phyloP scores from a whole-genome alignment of 176 grass and related monocot species.

The Triticum monococcum region DNA sequence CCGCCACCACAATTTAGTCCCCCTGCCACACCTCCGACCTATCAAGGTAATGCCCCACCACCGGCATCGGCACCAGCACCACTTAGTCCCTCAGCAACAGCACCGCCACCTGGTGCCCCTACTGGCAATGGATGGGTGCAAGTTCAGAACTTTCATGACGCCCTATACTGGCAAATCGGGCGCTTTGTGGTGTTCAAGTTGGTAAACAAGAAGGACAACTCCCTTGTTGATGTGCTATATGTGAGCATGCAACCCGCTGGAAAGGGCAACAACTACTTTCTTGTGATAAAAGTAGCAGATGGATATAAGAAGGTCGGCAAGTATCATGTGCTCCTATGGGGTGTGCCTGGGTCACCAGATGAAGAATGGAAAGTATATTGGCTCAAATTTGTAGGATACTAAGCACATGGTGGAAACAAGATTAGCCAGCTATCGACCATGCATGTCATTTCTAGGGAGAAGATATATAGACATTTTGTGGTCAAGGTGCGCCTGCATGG shows the following conservation, averaged over 20 bases:
- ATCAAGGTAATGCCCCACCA: background rate
- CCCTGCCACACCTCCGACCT: background rate
- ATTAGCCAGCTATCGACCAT: background rate
- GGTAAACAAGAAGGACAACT: slow-evolving; percentile 12
- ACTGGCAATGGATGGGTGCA: slow-evolving; percentile 22
- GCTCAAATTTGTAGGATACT: background rate
- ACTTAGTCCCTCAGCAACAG: no score
- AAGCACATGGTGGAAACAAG: background rate
- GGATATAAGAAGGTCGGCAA: slow-evolving; percentile 27
- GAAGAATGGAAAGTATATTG: slow-evolving; percentile 36
- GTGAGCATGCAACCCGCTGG: slow-evolving; percentile 18
- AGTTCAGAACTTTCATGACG: slow-evolving; percentile 8
- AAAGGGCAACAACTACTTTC: slow-evolving; percentile 31
- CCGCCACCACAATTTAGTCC: background rate
- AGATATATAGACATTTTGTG: no score
- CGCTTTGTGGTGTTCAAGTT: slow-evolving; percentile 28
- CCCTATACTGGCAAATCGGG: slow-evolving; percentile 31
- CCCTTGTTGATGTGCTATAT: slow-evolving; percentile 25
- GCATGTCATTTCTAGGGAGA: no score
- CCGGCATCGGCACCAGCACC: background rate
- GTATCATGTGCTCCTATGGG: slow-evolving; percentile 30
- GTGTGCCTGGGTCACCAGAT: background rate
- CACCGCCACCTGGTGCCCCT: background rate
- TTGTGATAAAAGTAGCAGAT: slow-evolving; percentile 23
- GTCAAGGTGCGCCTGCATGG: no score